A percentile compares a stretch with the other conserved stretches of the same genome.
These are phyloP conservation scores for Fraxinus quadrangulata DNA, from an alignment of 257 asterid genomes.

Conservation along the genomic window DNA sequence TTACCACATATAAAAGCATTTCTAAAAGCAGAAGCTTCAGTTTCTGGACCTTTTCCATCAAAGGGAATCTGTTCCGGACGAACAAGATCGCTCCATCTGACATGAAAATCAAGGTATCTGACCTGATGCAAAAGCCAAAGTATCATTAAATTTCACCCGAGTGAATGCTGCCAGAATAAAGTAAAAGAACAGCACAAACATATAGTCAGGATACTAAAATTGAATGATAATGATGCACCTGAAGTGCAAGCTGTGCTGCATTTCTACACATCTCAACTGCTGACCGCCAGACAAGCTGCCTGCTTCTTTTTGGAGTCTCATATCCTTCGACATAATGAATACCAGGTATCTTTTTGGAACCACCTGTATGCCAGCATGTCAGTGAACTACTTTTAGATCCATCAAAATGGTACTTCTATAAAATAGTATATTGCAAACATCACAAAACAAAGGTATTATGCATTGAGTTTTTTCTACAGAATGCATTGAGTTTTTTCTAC, in stretches of 20 bases:
- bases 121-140: slow-evolving; percentile 55
- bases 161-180: slow-evolving; percentile 14
- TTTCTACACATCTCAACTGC: slow-evolving; percentile 80
- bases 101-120: slow-evolving; percentile 68
- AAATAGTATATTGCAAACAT: slow-evolving; percentile 12
- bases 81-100: slow-evolving; percentile 81
- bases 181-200: background rate
- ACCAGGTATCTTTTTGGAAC: slow-evolving; percentile 53
- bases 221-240: slow-evolving; percentile 47
- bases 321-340: slow-evolving; percentile 60
- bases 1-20: slow-evolving; percentile 65
- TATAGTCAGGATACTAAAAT: background rate
- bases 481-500: slow-evolving; percentile 19
- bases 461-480: slow-evolving; percentile 18
- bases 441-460: slow-evolving; percentile 11
- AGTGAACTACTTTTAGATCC: slow-evolving; percentile 11
- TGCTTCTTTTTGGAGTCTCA: slow-evolving; percentile 62
- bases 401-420: background rate
- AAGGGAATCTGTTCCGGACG: slow-evolving; percentile 58
- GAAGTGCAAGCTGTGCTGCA: slow-evolving; percentile 78
- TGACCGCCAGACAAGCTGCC: slow-evolving; percentile 75
- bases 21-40: slow-evolving; percentile 79
- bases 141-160: slow-evolving; percentile 14
- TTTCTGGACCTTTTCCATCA: slow-evolving; percentile 71
- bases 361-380: slow-evolving; percentile 56